Evolutionary conservation across 202 grass and related monocot species (phyloP), one percentile per base, ranked within the genome.

Genomic region (Setaria viridis): DNA sequence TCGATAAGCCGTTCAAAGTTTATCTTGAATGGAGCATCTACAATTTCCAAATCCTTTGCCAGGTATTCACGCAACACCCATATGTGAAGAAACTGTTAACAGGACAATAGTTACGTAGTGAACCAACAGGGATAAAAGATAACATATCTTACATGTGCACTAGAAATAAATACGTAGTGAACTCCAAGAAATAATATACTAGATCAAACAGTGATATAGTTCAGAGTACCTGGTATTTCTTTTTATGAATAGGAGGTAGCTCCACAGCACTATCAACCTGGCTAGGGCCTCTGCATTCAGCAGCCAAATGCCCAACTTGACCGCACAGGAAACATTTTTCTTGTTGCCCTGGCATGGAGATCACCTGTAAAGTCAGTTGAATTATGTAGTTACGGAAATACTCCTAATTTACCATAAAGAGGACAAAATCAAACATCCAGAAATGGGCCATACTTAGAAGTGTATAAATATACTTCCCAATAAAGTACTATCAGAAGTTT

Each of bases 61-160:
- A 99, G 81, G 91, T 96, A 99, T 91, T 99, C 97, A 29, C 93
- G 89, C 82, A 99, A 81, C 75, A 96, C 82, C 97, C 97, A 99
- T 56, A 94, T 94, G 86, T 99, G 96, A 73, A 96, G 88, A 82
- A 94, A 96, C 97, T 99, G 97, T 83, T 30, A 74, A 81, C 58
- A 94, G 35, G 50, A 78, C 35, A n/a, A 89, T 9, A 55, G 74
- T 87, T 66, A 64, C 62, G 80, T 35, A 62, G 19, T 65, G 49
- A 60, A 75, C 83, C 12, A 84, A 71, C 51, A 77, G 42, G 84
- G 63, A 51, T 37, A 86, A 80, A 86, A 55, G 9, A 90, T 67
- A 76, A 58, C 69, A 75, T 83, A 66, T 57, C 57, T 70, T 54
- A 42, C 45, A 41, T 42, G 50, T 63, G 9, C 13, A 30, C 56